A percentile compares a stretch with the other conserved stretches of the same genome.
These are phyloP conservation scores for Phlebiopsis flavidoalba DNA, from an alignment of 768 basidiomycete species.

Conservation along the genomic window DNA sequence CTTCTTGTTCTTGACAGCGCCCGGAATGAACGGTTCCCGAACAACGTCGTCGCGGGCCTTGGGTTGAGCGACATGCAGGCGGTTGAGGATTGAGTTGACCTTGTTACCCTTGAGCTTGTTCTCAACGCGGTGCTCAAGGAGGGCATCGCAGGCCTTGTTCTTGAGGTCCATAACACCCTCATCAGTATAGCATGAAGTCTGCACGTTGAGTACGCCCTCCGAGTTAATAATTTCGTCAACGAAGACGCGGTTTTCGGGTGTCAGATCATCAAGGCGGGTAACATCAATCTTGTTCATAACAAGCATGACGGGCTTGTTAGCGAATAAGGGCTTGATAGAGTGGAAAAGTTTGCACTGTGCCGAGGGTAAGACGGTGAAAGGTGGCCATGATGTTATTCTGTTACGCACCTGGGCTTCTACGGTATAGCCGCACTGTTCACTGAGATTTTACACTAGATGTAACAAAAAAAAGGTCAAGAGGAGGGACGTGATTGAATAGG, in stretches of 20 bases:
- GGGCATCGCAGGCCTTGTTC: slow-evolving; percentile 91
- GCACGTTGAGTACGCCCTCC: slow-evolving; percentile 69
- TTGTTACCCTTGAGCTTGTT: slow-evolving; percentile 91
- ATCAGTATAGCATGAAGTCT: slow-evolving; percentile 92
- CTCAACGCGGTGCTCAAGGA: slow-evolving; percentile 93
- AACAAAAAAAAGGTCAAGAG: too few relatives aligned
- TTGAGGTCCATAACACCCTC: slow-evolving; percentile 98
- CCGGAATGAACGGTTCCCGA: slow-evolving; percentile 86
- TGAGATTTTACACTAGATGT: slow-evolving; percentile 99
- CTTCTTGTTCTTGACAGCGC: slow-evolving; percentile 64
- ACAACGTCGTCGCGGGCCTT: slow-evolving; percentile 87
- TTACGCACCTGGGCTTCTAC: slow-evolving; percentile 85
- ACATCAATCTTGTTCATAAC: slow-evolving; percentile 99
- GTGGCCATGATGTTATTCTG: neutral
- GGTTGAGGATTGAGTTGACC: slow-evolving; percentile 88
- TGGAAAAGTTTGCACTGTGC: slow-evolving; percentile 94
- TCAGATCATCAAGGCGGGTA: slow-evolving; percentile 79
- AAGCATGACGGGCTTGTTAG: slow-evolving; percentile 86
- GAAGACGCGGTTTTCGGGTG: slow-evolving; percentile 66
- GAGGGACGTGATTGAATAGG: too few relatives aligned
- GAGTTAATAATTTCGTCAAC: slow-evolving; percentile 82
- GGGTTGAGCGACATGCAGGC: slow-evolving; percentile 93
- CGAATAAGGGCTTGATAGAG: slow-evolving; percentile 97
- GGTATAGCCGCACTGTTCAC: slow-evolving; percentile 97
- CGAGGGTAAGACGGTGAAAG: neutral